phyloP scores from a whole-genome alignment of 306 rosid genomes.

The Styphnolobium japonicum region DNA sequence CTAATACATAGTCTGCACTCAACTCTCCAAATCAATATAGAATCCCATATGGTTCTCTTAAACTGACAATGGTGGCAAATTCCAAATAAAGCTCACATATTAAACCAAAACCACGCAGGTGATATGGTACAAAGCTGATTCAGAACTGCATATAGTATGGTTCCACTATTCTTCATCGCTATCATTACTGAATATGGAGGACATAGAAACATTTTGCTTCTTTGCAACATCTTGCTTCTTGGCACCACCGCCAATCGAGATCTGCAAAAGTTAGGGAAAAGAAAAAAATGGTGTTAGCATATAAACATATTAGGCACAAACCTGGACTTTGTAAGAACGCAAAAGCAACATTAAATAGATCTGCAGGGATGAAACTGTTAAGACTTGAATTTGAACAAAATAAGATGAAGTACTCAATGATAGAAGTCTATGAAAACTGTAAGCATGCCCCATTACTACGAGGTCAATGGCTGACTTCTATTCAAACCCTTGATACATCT shows the following conservation, averaged over 20 bases:
- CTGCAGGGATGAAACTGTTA: background rate
- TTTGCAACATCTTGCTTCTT: constrained; percentile 62
- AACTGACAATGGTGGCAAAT: background rate
- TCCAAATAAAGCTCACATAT: background rate
- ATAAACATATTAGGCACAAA: background rate
- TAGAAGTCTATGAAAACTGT: background rate
- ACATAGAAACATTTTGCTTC: constrained; percentile 51
- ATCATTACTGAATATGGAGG: constrained; percentile 66
- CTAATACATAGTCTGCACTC: background rate
- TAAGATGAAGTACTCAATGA: background rate
- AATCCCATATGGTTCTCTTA: background rate
- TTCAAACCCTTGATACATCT: background rate
- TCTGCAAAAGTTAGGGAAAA: constrained; percentile 35
- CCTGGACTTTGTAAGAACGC: background rate
- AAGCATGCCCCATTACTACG: background rate
- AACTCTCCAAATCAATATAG: constrained; percentile 8
- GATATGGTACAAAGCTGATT: constrained; percentile 15
- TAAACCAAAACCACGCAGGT: constrained; percentile 2
- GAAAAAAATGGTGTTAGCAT: background rate
- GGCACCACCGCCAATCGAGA: constrained; percentile 38
- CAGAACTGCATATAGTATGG: constrained; percentile 1
- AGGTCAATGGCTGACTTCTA: background rate
- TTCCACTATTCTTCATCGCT: constrained; percentile 63
- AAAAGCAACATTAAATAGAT: background rate
- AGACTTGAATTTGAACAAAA: constrained; percentile 6